Percentiles rank a stretch among this genome's conserved stretches.
phyloP scores from a whole-genome alignment of 306 rosid species.

The Herpetospermum pedunculosum region DNA sequence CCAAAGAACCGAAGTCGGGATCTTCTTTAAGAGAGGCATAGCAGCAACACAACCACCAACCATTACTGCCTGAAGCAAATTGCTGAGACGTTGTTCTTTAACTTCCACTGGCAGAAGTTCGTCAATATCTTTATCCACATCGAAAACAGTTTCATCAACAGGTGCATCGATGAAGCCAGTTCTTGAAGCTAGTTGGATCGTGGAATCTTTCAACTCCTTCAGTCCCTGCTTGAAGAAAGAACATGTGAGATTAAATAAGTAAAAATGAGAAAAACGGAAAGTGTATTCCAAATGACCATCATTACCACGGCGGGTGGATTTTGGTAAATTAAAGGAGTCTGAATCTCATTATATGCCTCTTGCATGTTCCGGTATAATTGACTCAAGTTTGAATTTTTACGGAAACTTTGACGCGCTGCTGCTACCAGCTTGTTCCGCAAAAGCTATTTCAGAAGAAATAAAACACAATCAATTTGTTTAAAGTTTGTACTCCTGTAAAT shows the following conservation, averaged over 20 bases:
- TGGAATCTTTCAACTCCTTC: conserved; percentile 76
- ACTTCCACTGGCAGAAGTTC: conserved; percentile 90
- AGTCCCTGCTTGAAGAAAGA: conserved; percentile 40
- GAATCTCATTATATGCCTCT: conserved; percentile 78
- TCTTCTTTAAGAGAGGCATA: conserved; percentile 86
- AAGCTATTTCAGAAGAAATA: conserved; percentile 43
- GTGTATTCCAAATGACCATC: not conserved
- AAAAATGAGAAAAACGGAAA: not conserved
- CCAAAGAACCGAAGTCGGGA: conserved; percentile 94
- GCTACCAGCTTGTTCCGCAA: conserved; percentile 67
- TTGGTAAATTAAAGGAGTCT: conserved; percentile 85
- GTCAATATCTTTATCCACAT: conserved; percentile 78
- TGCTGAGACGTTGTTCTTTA: conserved; percentile 91
- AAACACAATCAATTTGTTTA: not conserved
- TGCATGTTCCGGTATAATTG: conserved; percentile 72
- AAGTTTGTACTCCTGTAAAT: not conserved
- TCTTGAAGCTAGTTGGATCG: conserved; percentile 59
- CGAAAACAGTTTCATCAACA: conserved; percentile 69
- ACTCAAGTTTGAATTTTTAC: conserved; percentile 56
- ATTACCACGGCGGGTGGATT: conserved; percentile 70
- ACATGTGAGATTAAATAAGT: not conserved
- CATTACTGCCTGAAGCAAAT: conserved; percentile 76
- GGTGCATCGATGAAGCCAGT: conserved; percentile 85
- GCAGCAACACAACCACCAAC: conserved; percentile 79
- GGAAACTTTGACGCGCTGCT: conserved; percentile 62